These are phyloP conservation scores for Tolypocladium amazonense DNA, from an alignment of 2,329 filamentous ascomycete species.

Conservation along the genomic window DNA sequence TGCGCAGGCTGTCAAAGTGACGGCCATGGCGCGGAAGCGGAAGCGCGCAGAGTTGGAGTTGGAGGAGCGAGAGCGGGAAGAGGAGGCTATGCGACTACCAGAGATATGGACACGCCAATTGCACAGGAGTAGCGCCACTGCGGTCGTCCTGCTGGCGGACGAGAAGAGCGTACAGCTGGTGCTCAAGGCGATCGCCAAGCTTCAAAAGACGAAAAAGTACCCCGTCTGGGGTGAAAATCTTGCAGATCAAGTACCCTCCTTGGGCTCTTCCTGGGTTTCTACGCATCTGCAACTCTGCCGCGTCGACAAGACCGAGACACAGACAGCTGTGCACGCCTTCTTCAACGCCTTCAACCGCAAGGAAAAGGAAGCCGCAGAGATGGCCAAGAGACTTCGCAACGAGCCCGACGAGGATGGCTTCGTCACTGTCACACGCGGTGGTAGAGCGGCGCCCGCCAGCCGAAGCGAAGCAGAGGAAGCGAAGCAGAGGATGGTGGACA, in stretches of 20 bases:
- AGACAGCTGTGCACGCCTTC: conserved; percentile 70
- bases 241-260: conserved; percentile 38
- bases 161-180: conserved; percentile 65
- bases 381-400: conserved; percentile 55
- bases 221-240: conserved; percentile 61
- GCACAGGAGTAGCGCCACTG: conserved; percentile 64
- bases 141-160: conserved; percentile 77
- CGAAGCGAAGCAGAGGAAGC: conserved; percentile 59
- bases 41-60: conserved; percentile 40
- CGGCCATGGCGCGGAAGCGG: conserved; percentile 28
- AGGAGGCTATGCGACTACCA: conserved; percentile 54
- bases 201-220: conserved; percentile 45
- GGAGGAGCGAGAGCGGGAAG: conserved; percentile 41
- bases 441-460: conserved; percentile 61
- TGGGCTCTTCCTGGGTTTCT: conserved; percentile 50
- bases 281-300: conserved; percentile 62
- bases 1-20: conserved; percentile 31
- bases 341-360: conserved; percentile 71
- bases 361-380: conserved; percentile 52
- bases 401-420: conserved; percentile 94
- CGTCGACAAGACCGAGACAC: conserved; percentile 55
- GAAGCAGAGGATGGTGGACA: conserved; percentile 48
- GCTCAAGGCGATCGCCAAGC: conserved; percentile 62
- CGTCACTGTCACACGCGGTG: conserved; percentile 77
- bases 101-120: conserved; percentile 62